Evolutionary conservation across 495 filamentous ascomycete genomes (phyloP).

Genomic region (Trichoderma virens): DNA sequence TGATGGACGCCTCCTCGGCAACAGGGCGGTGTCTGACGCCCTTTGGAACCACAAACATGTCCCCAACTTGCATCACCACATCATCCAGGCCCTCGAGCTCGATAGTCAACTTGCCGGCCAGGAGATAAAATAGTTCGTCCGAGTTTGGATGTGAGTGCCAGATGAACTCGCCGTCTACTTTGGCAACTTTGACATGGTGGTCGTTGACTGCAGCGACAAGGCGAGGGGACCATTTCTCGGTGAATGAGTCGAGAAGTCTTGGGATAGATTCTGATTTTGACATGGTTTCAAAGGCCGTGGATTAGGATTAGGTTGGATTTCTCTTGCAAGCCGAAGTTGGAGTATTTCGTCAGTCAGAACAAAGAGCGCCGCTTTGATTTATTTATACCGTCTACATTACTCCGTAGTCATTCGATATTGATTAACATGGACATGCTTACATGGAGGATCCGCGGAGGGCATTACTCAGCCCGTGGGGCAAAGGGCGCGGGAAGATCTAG

Average conservation of each 20-base stretch:
- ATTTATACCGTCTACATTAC: background rate
- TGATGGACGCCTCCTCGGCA: conserved; percentile 11
- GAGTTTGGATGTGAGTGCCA: conserved; percentile 31
- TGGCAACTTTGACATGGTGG: conserved; percentile 29
- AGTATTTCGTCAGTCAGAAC: background rate
- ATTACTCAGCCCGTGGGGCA: background rate
- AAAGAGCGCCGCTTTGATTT: background rate
- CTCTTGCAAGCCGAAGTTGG: background rate
- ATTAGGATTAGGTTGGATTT: background rate
- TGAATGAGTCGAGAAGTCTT: conserved; percentile 5
- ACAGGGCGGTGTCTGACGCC: conserved; percentile 14
- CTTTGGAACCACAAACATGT: conserved; percentile 15
- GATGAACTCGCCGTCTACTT: conserved; percentile 27
- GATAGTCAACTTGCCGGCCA: conserved; percentile 21
- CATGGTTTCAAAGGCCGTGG: background rate
- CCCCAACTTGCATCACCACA: conserved; percentile 13
- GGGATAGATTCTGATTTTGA: conserved; percentile 10
- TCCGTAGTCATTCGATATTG: background rate
- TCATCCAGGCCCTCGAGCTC: conserved; percentile 17
- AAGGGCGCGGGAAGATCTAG: background rate
- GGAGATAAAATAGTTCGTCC: conserved; percentile 32
- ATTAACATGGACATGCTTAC: background rate
- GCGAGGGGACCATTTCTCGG: conserved; percentile 14
- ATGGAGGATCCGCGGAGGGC: background rate
- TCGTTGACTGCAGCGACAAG: conserved; percentile 21